Conservation (phyloP, 1,284 basidiomycete species). For the Pyrrhoderma noxium region DNA sequence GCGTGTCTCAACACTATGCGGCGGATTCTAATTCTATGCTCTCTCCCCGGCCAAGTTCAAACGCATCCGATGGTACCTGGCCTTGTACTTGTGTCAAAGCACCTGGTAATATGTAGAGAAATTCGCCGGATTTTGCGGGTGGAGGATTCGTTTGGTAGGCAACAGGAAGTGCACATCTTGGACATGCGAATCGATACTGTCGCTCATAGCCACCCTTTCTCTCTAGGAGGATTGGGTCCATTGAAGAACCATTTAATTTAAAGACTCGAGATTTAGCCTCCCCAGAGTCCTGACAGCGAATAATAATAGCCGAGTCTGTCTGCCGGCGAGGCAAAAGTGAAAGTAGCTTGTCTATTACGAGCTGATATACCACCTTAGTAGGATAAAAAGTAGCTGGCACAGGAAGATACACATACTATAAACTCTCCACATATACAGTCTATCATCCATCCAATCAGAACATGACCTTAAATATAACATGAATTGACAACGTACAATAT, state of each 20-base stretch:
- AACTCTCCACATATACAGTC: constrained; percentile 84
- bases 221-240: constrained; percentile 63
- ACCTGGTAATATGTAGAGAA: constrained; percentile 65
- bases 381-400: constrained; percentile 4
- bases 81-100: constrained; percentile 74
- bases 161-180: constrained; percentile 64
- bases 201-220: constrained; percentile 70
- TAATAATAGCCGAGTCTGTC: constrained; percentile 66
- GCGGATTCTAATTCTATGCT: no score
- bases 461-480: constrained; percentile 4
- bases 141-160: constrained; percentile 70
- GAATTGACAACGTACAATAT: constrained; percentile 51
- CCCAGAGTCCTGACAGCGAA: constrained; percentile 58
- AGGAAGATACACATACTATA: constrained; percentile 42
- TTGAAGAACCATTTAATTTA: constrained; percentile 63
- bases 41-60: constrained; percentile 45
- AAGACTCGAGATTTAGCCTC: constrained; percentile 58
- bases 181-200: constrained; percentile 69
- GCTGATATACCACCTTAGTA: no score
- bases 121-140: constrained; percentile 63
- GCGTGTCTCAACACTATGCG: no score
- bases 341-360: constrained; percentile 74
- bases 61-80: constrained; percentile 68
- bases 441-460: constrained; percentile 28
- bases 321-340: constrained; percentile 60